Percentiles rank a stretch among this genome's conserved stretches.
Evolutionary conservation across 225 moss, liverwort and hornwort species (phyloP).

Genomic region (Rhytidiadelphus loreus): DNA sequence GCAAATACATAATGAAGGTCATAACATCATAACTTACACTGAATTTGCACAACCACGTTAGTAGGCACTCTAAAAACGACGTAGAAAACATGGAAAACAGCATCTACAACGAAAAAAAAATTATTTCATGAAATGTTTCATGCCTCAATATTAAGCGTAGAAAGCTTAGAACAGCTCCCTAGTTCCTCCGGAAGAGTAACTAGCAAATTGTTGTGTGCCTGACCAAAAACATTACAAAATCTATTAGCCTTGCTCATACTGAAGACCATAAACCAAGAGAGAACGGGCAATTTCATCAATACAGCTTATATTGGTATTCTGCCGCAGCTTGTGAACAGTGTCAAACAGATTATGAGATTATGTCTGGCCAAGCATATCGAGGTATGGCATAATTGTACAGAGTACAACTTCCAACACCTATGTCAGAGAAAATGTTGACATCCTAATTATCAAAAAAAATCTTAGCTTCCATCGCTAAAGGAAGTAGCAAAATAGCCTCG

Average conservation of each 20-base stretch:
- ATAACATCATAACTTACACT: background rate
- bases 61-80: background rate
- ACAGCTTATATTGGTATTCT: background rate
- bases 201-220: slow-evolving; percentile 42
- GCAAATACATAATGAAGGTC: background rate
- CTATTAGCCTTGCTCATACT: background rate
- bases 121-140: background rate
- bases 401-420: background rate
- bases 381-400: background rate
- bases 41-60: background rate
- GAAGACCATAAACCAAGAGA: background rate
- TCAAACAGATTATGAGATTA: background rate
- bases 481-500: background rate
- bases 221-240: background rate
- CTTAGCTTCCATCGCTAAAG: background rate
- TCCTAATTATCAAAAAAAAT: background rate
- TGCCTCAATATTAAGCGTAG: slow-evolving; percentile 46
- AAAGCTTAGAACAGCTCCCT: slow-evolving; percentile 18
- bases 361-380: background rate
- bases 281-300: background rate
- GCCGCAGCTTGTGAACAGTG: background rate
- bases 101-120: background rate
- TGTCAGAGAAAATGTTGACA: background rate
- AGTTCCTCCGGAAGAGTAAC: slow-evolving; percentile 43
- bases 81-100: background rate